phyloP scores from a whole-genome alignment of 2,329 filamentous ascomycete species.

The Fusarium cyanostomum region DNA sequence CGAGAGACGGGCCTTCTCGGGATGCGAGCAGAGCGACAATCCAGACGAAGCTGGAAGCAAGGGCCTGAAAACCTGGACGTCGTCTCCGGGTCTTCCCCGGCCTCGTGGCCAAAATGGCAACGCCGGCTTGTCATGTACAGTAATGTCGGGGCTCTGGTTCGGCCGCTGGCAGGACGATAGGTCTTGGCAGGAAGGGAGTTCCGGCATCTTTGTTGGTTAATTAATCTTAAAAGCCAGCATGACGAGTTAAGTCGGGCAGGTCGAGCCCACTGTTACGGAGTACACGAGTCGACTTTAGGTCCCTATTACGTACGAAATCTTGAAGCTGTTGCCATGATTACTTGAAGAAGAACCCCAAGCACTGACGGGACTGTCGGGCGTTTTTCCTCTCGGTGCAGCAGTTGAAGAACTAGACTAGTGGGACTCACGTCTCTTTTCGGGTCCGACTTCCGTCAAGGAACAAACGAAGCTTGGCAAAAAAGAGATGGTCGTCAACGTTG shows the following conservation, averaged over 20 bases:
- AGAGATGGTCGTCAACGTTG: slow-evolving; percentile 6
- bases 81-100: slow-evolving; percentile 1
- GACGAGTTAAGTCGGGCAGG: slow-evolving; percentile 24
- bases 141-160: slow-evolving; percentile 20
- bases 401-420: slow-evolving; percentile 12
- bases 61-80: not conserved
- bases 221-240: slow-evolving; percentile 1
- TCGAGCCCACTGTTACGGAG: not conserved
- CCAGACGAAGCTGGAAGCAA: slow-evolving; percentile 4
- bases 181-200: slow-evolving; percentile 22
- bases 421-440: slow-evolving; percentile 13
- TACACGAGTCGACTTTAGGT: slow-evolving; percentile 22
- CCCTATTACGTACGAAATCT: slow-evolving; percentile 33
- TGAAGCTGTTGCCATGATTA: not conserved
- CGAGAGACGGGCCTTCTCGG: slow-evolving; percentile 2
- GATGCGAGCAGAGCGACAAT: not conserved
- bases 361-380: slow-evolving; percentile 13
- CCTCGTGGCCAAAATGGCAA: slow-evolving; percentile 21
- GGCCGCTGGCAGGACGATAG: slow-evolving; percentile 16
- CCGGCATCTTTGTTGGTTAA: not conserved
- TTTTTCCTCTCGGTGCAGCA: slow-evolving; percentile 21
- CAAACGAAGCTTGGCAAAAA: slow-evolving; percentile 6
- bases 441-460: slow-evolving; percentile 17
- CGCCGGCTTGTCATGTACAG: slow-evolving; percentile 12
- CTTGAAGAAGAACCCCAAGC: not conserved